phyloP scores from a whole-genome alignment of 352 stramenopile species.

The Pythium aquatile region DNA sequence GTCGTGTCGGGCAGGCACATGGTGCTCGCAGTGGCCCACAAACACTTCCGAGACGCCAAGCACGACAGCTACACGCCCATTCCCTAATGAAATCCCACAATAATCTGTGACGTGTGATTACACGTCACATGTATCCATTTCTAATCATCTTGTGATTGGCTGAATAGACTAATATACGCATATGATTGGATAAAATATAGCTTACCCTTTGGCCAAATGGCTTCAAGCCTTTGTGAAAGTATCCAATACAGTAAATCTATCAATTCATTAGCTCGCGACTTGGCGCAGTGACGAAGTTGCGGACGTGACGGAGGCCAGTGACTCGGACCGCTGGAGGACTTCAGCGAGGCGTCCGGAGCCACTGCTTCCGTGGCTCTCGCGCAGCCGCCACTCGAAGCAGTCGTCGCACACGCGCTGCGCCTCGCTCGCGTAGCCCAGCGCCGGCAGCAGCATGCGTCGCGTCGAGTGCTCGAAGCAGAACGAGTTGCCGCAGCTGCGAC shows the following conservation, averaged over 20 bases:
- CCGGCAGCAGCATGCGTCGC: constrained; percentile 58
- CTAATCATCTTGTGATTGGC: neutral
- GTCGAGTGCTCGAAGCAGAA: constrained; percentile 88
- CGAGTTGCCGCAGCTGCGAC: constrained; percentile 76
- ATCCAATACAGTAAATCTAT: neutral
- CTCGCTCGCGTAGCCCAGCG: constrained; percentile 60
- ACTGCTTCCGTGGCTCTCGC: constrained; percentile 11
- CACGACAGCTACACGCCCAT: constrained; percentile 13
- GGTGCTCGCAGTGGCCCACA: constrained; percentile 14
- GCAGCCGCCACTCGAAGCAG: constrained; percentile 61
- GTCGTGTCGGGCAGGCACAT: constrained; percentile 20
- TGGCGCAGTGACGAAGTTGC: neutral
- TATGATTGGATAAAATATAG: neutral
- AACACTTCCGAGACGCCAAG: constrained; percentile 14
- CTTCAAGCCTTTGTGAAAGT: neutral
- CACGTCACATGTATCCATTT: constrained; percentile 2
- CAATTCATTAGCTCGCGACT: neutral
- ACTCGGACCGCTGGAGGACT: neutral
- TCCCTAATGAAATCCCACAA: neutral
- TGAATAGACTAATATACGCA: too few species aligned
- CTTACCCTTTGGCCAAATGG: neutral
- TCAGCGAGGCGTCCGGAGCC: neutral
- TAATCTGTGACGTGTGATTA: constrained; percentile 1
- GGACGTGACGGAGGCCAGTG: neutral
- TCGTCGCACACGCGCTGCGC: constrained; percentile 81